phyloP scores from a whole-genome alignment of 768 basidiomycete species.

The Suillus lakei region DNA sequence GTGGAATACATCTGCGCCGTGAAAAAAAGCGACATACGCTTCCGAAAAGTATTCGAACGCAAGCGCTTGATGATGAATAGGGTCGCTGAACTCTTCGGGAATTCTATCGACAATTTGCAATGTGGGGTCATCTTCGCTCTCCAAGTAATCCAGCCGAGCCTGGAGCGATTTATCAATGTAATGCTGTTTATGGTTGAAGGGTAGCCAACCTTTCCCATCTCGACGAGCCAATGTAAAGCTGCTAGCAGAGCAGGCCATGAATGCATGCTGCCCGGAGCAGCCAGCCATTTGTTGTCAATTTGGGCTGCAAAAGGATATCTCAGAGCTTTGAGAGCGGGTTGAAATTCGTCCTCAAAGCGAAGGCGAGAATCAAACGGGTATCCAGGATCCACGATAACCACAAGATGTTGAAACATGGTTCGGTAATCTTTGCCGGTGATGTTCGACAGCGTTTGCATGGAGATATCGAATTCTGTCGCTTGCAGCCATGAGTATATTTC shows the following conservation, averaged over 20 bases:
- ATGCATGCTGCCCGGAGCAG: slow-evolving; percentile 86
- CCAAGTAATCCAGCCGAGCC: slow-evolving; percentile 50
- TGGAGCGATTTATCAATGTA: slow-evolving; percentile 17
- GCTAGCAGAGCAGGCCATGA: slow-evolving; percentile 92
- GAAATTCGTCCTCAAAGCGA: slow-evolving; percentile 83
- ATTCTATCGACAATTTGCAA: slow-evolving; percentile 63
- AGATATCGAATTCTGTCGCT: slow-evolving; percentile 66
- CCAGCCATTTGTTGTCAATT: slow-evolving; percentile 86
- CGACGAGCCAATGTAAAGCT: slow-evolving; percentile 91
- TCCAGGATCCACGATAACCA: slow-evolving; percentile 70
- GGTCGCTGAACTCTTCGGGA: slow-evolving; percentile 78
- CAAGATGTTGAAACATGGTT: slow-evolving; percentile 79
- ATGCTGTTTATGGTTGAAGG: neutral
- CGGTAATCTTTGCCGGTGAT: slow-evolving; percentile 90
- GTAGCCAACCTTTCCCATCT: slow-evolving; percentile 74
- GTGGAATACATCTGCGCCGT: slow-evolving; percentile 67
- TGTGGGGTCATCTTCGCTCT: slow-evolving; percentile 64
- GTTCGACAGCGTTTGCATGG: slow-evolving; percentile 68
- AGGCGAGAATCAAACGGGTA: slow-evolving; percentile 59
- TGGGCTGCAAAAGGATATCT: slow-evolving; percentile 82
- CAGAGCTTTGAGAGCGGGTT: slow-evolving; percentile 72
- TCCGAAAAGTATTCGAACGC: slow-evolving; percentile 76
- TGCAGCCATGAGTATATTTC: slow-evolving; percentile 78
- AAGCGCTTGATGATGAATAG: slow-evolving; percentile 73
- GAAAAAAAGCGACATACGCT: slow-evolving; percentile 71